phyloP scores from a whole-genome alignment of 2,329 filamentous ascomycete genomes.

The Talaromyces sp. region DNA sequence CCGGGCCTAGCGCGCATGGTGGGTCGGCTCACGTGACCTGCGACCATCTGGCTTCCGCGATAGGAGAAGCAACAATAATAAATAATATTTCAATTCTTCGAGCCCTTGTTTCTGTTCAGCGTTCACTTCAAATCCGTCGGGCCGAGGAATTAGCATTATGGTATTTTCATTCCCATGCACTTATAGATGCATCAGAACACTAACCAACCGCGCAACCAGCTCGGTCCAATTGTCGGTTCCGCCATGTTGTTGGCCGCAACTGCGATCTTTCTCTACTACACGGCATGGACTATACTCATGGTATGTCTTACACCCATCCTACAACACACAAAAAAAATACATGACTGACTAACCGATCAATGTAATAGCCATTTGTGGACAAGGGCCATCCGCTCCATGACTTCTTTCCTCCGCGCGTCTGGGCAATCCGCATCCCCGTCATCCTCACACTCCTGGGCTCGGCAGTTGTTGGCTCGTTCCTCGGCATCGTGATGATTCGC shows the following conservation, averaged over 20 bases:
- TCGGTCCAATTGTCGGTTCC: conserved; percentile 80
- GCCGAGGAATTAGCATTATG: not conserved
- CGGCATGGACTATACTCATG: conserved; percentile 96
- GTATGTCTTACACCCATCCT: conserved; percentile 46
- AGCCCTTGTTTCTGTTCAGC: not conserved
- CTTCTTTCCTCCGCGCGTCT: conserved; percentile 94
- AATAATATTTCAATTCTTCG: not conserved
- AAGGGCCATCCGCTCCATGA: conserved; percentile 87
- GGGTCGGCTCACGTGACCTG: conserved; percentile 5
- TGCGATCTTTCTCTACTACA: conserved; percentile 83
- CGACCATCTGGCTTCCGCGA: conserved; percentile 8
- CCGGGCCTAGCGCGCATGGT: not conserved
- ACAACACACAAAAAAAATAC: not conserved
- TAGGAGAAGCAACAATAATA: not conserved
- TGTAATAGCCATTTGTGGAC: conserved; percentile 85
- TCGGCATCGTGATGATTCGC: conserved; percentile 96
- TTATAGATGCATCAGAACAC: not conserved
- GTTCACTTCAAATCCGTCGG: not conserved
- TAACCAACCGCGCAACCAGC: conserved; percentile 49
- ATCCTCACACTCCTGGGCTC: conserved; percentile 89
- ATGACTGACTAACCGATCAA: not conserved
- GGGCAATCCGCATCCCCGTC: conserved; percentile 97
- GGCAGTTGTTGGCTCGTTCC: conserved; percentile 91
- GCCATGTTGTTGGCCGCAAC: conserved; percentile 72
- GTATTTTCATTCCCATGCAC: not conserved